Base-by-base conservation (phyloP, 805 yeast species). In the Jamesozyma rosinii region DNA sequence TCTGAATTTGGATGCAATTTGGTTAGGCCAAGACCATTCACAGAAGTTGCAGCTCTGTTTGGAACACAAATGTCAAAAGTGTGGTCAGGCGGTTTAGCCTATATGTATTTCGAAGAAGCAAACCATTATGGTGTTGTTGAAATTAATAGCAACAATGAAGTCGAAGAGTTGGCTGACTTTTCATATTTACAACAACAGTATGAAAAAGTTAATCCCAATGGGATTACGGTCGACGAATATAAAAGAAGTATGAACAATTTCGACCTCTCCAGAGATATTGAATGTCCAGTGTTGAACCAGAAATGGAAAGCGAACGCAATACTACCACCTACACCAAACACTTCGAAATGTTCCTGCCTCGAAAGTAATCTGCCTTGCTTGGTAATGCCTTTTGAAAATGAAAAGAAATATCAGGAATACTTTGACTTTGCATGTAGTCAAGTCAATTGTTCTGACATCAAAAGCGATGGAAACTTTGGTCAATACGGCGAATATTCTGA, bases 21-120 rank as follows among this genome's bases (percentile, higher is more conserved):
- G 30, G 76, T 74, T 35, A 64, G 69, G 49, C 90, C 89, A 52
- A 75, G 92, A 66, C 74, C 72, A 36, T 83, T 83, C 69, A 71
- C 79, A 21, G 90, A 83, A 63, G 79, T 83, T 43, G 76, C 68
- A 29, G 75, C 85, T 40, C 59, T 83, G 19, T 83, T 72, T 68
- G 71, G 82, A 30, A 65, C 68, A 35, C 71, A 79, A 37, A 83
- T 83, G 94, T 76, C 85, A 26, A 76, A 71, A 51, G 79, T 80
- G 38, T 83, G 92, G 92, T 83, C 90, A 35, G 92, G 94, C 52
- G 94, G 90, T 54, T 75, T 83, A 57, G 90, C 77, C 24, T 83
- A 82, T 68, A 81, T 83, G 90, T 83, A 79, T 66, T 83, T 78
- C 67, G 77, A 83, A 65, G 90, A 83, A 64, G 75, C 70, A 47